These are phyloP conservation scores for Eucalyptus polybractea DNA, from an alignment of 345 rosid species.

Conservation along the genomic window DNA sequence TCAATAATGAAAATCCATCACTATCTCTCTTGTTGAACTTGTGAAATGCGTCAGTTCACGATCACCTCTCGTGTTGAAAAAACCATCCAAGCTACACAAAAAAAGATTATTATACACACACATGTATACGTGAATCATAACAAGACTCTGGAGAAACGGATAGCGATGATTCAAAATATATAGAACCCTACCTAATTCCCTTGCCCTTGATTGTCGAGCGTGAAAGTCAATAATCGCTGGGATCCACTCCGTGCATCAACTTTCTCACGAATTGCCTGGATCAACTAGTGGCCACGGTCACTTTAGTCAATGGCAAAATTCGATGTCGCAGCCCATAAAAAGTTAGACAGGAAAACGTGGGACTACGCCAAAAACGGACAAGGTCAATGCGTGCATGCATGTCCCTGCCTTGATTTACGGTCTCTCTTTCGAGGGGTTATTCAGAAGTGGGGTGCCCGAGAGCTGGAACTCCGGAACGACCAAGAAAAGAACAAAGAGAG, in stretches of 20 bases:
- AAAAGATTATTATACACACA: not conserved
- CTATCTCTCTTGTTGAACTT: not conserved
- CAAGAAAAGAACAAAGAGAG: not conserved
- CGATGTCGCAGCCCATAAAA: not conserved
- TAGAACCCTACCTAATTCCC: not conserved
- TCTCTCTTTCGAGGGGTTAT: not conserved
- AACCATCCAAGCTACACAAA: not conserved
- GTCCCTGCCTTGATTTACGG: not conserved
- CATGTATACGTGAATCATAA: not conserved
- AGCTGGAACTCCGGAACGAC: not conserved
- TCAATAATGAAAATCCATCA: not conserved
- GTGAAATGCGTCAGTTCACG: not conserved
- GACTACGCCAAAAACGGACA: not conserved
- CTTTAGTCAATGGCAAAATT: not conserved
- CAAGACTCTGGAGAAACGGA: not conserved
- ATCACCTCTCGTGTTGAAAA: not conserved
- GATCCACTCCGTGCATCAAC: not conserved
- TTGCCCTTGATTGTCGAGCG: not conserved
- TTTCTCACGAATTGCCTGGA: not conserved
- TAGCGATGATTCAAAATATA: not conserved
- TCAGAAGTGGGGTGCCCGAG: not conserved
- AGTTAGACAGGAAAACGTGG: not conserved
- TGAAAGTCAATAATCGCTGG: not conserved
- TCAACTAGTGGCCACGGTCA: not conserved
- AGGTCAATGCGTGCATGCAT: not conserved